Base-by-base conservation (phyloP, 306 rosid species). In the Vachellia pachyceras region DNA sequence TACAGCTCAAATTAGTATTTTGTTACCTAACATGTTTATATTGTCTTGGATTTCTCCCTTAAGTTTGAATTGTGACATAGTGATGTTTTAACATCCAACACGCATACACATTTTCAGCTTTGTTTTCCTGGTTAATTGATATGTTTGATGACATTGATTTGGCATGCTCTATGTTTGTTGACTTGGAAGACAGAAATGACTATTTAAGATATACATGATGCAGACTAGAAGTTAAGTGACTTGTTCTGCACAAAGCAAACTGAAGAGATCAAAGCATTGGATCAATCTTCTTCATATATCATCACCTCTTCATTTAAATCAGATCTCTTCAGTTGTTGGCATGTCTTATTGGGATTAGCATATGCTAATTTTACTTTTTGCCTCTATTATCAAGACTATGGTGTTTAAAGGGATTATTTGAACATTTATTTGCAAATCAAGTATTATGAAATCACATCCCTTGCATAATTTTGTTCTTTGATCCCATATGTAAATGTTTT, bases 301-400 rank as follows among this genome's bases (percentile, higher is more conserved):
- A 45, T 84, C 49, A 33, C 25, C 72, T 18, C 46, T 80, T 76
- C 57, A 63, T 60, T 18, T 5, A 55, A 55, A 13, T 73, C 50
- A 49, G 35, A 71, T 68, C 6, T 29, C 33, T 29, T 74, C 69
- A 54, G 68, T 58, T 73, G 66, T 44, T 76, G 20, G 42, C 44
- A 40, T 40, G 8, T 40, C 44, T 40, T 40, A 40, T 40, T 37
- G 41, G 41, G 41, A 37, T 37, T 7, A 40, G 44, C 44, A 40
- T 40, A 40, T 40, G 44, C 6, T 40, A 5, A 40, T 40, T 7
- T 40, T 40, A 40, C 44, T 40, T 1, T 40, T 40, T 40, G 44
- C 44, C 44, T 40, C 0, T 40, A 6, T 40, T 40, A 40, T 40
- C 44, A 50, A 41, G 29, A 69, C 36, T 22, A 14, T 58, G 25